These are phyloP conservation scores for Penicillium aurantiogriseum DNA, from an alignment of 2,329 filamentous ascomycete genomes.

Conservation along the genomic window DNA sequence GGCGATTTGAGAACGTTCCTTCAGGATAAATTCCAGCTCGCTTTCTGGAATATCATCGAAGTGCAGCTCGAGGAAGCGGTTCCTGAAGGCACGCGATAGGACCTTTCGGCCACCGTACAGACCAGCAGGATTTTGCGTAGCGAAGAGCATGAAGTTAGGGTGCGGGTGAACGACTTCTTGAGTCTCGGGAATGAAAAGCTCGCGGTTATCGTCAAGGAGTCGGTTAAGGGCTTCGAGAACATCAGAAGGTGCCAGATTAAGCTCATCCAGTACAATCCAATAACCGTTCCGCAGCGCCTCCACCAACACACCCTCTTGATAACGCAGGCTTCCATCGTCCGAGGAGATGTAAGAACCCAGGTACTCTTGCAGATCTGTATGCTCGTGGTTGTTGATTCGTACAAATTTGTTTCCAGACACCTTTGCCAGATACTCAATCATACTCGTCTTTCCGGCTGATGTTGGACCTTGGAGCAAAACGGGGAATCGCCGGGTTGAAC, in stretches of 20 bases:
- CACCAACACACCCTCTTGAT: slow-evolving; percentile 91
- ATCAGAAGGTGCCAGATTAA: slow-evolving; percentile 95
- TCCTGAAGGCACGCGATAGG: slow-evolving; percentile 90
- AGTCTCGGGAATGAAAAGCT: slow-evolving; percentile 92
- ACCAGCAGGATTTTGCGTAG: slow-evolving; percentile 94
- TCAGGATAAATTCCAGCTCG: slow-evolving; percentile 87
- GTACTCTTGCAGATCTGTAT: slow-evolving; percentile 97
- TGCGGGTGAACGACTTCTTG: slow-evolving; percentile 92
- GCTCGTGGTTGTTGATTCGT: slow-evolving; percentile 98
- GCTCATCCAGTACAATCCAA: slow-evolving; percentile 97
- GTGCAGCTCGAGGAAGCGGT: slow-evolving; percentile 93
- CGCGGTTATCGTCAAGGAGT: slow-evolving; percentile 91
- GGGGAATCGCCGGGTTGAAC: slow-evolving; percentile 86
- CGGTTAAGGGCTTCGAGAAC: slow-evolving; percentile 95
- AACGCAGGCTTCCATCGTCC: slow-evolving; percentile 76
- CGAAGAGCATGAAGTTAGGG: slow-evolving; percentile 95
- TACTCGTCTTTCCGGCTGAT: slow-evolving; percentile 96
- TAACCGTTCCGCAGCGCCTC: slow-evolving; percentile 88
- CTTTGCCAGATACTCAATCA: slow-evolving; percentile 98
- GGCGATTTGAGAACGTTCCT: slow-evolving; percentile 82
- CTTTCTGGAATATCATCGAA: slow-evolving; percentile 97
- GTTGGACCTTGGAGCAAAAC: slow-evolving; percentile 96
- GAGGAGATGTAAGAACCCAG: slow-evolving; percentile 90
- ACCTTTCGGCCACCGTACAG: slow-evolving; percentile 93
- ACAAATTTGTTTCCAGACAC: slow-evolving; percentile 96